These are phyloP conservation scores for Endocalyx cinctus DNA, from an alignment of 2,329 filamentous ascomycete species.

Conservation along the genomic window DNA sequence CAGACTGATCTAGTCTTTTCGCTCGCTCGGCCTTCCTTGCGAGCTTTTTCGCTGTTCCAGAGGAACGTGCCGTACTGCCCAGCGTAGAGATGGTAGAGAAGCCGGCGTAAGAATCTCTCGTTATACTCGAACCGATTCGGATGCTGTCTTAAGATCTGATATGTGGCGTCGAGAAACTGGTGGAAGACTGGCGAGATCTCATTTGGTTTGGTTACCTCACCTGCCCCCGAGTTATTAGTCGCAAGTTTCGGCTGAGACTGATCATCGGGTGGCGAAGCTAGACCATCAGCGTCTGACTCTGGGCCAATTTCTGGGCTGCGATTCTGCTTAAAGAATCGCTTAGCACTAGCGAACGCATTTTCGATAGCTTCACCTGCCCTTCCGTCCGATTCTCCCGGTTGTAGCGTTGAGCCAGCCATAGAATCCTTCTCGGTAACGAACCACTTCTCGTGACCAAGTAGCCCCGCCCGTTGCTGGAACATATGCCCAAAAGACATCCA, in stretches of 20 bases:
- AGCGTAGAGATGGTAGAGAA: conserved; percentile 91
- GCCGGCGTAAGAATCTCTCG: conserved; percentile 81
- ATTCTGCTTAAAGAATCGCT: conserved; percentile 84
- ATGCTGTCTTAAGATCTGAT: conserved; percentile 81
- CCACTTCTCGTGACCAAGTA: conserved; percentile 88
- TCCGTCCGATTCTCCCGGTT: conserved; percentile 57
- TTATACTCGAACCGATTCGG: conserved; percentile 94
- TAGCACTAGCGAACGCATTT: conserved; percentile 77
- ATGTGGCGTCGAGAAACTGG: conserved; percentile 92
- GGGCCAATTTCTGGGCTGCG: conserved; percentile 53
- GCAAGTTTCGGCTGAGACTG: conserved; percentile 30
- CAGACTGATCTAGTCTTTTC: conserved; percentile 83
- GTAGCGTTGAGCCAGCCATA: conserved; percentile 59
- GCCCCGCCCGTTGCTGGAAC: conserved; percentile 89
- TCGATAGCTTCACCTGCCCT: conserved; percentile 71
- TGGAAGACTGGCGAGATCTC: conserved; percentile 97
- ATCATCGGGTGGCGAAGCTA: conserved; percentile 23
- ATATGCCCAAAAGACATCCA: conserved; percentile 98
- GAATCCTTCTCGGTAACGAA: conserved; percentile 81
- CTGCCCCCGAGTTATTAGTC: conserved; percentile 40
- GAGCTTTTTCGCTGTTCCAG: conserved; percentile 90
- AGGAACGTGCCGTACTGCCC: conserved; percentile 97
- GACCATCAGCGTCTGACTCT: conserved; percentile 46
- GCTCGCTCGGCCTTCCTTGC: conserved; percentile 62
- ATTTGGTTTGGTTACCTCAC: conserved; percentile 71